A percentile compares a stretch with the other conserved stretches of the same genome.
Conservation (phyloP, 2,329 filamentous ascomycete species). For the Xylariomycetidae sp. region DNA sequence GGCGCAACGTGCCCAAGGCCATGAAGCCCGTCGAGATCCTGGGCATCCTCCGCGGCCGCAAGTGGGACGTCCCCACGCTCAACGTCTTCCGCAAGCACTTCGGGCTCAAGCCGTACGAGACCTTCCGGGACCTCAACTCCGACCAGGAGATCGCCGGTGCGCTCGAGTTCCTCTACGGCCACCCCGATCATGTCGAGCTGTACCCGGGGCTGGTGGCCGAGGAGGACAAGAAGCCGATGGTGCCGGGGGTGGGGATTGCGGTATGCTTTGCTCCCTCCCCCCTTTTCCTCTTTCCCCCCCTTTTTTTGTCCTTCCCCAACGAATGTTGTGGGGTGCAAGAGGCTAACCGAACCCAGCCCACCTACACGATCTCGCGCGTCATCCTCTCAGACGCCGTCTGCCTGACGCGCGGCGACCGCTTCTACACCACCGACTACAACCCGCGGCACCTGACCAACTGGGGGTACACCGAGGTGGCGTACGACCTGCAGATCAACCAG, state of each 20-base stretch:
- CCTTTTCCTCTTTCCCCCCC: no score
- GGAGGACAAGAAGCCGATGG: conserved; percentile 67
- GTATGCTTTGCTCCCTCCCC: conserved; percentile 13
- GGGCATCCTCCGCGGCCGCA: conserved; percentile 69
- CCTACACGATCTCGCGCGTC: conserved; percentile 70
- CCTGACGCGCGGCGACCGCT: conserved; percentile 71
- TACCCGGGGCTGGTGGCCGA: conserved; percentile 76
- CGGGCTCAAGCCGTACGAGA: conserved; percentile 66
- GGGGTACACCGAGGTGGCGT: conserved; percentile 71
- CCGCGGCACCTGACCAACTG: conserved; percentile 73
- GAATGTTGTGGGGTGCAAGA: no score
- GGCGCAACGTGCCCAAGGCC: conserved; percentile 65
- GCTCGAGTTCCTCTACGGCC: conserved; percentile 64
- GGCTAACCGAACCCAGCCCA: no score
- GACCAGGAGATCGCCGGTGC: conserved; percentile 64
- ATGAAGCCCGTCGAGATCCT: conserved; percentile 74
- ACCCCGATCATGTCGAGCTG: conserved; percentile 73
- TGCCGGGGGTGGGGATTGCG: conserved; percentile 66
- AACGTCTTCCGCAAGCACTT: conserved; percentile 87
- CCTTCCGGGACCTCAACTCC: conserved; percentile 78
- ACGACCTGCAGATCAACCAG: conserved; percentile 68
- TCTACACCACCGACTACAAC: conserved; percentile 74
- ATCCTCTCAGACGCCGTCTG: conserved; percentile 72
- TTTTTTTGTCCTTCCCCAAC: no score
- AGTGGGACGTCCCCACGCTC: conserved; percentile 71